Evolutionary conservation across 139 green algal species (phyloP), one percentile per base, ranked within the genome.

Genomic region (Diplosphaera chodatii): DNA sequence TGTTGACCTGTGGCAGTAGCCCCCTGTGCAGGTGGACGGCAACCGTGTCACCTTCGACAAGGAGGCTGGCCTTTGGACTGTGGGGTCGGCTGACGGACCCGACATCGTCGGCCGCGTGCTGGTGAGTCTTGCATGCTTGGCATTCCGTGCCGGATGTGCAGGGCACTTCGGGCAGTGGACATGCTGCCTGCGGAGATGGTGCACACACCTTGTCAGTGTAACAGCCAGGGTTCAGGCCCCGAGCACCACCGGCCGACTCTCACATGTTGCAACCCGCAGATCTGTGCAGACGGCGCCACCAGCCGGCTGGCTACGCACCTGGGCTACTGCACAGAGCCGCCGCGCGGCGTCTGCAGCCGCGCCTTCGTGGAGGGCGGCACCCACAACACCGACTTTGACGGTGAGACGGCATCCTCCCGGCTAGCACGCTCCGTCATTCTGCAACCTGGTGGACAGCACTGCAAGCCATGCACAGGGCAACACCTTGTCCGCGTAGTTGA

Each of bases 351-450:
- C 6, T 96, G 86, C 84, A 90, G 80, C 67, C 84, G 91, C 37
- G 89, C 91, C 1, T 97, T 93, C 71, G 86, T 97, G 0, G 83
- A 90, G 71, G 89, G 86, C 40, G 87, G 86, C 73, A 92, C 88
- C 31, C 91, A 97, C 86, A 97, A 97, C 80, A 88, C 88, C 68
- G 82, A 95, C 74, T 96, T 95, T 79, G 91, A 97, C 55, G 91
- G 91, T 81, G 66, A 23, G 74, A n/a, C 21, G 23, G 55, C 8
- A 4, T n/a, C n/a, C n/a, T n/a, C n/a, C n/a, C n/a, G n/a, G n/a
- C n/a, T n/a, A n/a, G n/a, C n/a, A n/a, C n/a, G n/a, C n/a, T n/a
- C n/a, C n/a, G n/a, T n/a, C n/a, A n/a, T n/a, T n/a, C n/a, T n/a
- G n/a, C n/a, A n/a, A n/a, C n/a, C n/a, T n/a, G n/a, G n/a, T n/a